Base-by-base conservation (phyloP, 257 asterid genomes). In the Solanum chiquidenum region DNA sequence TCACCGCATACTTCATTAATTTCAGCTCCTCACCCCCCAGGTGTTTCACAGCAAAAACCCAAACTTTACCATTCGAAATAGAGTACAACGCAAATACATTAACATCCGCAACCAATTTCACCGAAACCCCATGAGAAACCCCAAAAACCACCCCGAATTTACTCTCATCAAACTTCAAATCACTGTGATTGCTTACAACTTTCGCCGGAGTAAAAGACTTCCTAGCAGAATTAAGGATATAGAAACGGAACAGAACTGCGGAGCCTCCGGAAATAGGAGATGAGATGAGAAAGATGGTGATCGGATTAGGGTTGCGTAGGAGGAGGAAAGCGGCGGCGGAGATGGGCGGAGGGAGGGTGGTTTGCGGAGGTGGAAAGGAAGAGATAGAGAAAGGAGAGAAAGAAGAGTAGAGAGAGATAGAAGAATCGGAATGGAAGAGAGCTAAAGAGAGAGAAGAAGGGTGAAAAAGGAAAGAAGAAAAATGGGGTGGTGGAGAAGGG, bases 1-100 rank as follows among this genome's bases (percentile, higher is more conserved):
- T 93, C 89, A 92, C 95, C 21, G 98, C 95, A 90, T 94, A 94
- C 89, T 95, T 96, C 90, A 96, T 92, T 88, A 96, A 90, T 91
- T 95, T 96, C 93, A 94, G 89, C 52, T 76, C 95, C 62, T 90
- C 93, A 69, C 85, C 92, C 82, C 85, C 91, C 55, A 91, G 74
- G 90, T 94, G 87, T 55, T 91, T 93, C 90, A 92, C 92, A 29
- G 94, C 92, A 74, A 95, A 94, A 42, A 96, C 93, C 98, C 98
- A 96, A 90, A 95, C 90, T 90, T 92, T 96, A 4, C 90, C 83
- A 91, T 85, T 94, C 83, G 95, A 93, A 89, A 91, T 93, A n/a
- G 98, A 96, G 88, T 93, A 90, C 88, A 96, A 21, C 2, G 96
- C 85, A 42, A 96, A 94, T 38, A 94, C 91, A 84, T 95, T 96